These are phyloP conservation scores for Sphaceloma murrayae DNA, from an alignment of 2,329 filamentous ascomycete species.

Conservation along the genomic window DNA sequence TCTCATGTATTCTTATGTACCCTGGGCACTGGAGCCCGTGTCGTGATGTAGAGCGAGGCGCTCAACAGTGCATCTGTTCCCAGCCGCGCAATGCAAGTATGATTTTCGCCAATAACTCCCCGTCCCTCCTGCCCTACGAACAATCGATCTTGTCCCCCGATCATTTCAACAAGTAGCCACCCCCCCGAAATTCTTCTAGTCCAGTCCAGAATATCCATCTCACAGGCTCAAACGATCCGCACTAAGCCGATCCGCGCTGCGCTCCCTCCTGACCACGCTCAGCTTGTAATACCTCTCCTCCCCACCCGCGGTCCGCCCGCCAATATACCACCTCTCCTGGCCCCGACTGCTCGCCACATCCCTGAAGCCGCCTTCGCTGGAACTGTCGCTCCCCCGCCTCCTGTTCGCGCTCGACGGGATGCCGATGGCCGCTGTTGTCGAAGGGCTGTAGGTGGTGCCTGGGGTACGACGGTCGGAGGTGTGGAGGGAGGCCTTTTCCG, in stretches of 20 bases:
- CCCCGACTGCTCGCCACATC: conserved; percentile 61
- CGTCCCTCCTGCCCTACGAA: not conserved
- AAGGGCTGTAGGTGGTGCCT: conserved; percentile 1
- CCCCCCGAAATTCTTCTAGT: no score
- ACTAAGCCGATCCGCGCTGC: conserved; percentile 65
- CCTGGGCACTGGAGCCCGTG: conserved; percentile 1
- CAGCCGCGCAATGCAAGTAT: conserved; percentile 5
- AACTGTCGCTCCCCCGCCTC: conserved; percentile 63
- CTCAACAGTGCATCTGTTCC: conserved; percentile 1
- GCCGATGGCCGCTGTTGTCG: conserved; percentile 9
- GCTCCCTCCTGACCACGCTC: conserved; percentile 61
- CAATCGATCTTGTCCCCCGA: no score
- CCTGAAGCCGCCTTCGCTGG: conserved; percentile 62
- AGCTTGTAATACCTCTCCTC: conserved; percentile 76
- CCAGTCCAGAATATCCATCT: conserved; percentile 26
- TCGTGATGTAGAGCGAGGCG: not conserved
- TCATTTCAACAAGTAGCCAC: no score
- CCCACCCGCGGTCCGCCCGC: conserved; percentile 63
- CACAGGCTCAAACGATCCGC: conserved; percentile 66
- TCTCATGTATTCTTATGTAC: conserved; percentile 8
- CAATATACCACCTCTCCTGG: conserved; percentile 73
- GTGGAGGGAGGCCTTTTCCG: conserved; percentile 1
- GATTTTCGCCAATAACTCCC: not conserved
- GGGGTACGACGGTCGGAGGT: not conserved
- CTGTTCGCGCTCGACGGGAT: conserved; percentile 18